phyloP scores from a whole-genome alignment of 768 basidiomycete species.

The Suillus paluster region DNA sequence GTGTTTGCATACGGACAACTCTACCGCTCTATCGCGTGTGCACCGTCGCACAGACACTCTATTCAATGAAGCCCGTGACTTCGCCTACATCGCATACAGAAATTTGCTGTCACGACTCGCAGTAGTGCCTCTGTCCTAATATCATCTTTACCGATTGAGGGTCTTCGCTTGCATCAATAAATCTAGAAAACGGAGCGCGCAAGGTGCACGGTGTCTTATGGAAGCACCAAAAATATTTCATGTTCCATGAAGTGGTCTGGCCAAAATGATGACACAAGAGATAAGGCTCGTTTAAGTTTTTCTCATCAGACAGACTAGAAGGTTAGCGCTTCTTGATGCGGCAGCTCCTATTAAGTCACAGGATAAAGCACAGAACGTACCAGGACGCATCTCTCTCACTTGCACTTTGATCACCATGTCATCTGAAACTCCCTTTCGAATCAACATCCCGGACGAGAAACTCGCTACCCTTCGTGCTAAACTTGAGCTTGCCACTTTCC shows the following conservation, averaged over 20 bases:
- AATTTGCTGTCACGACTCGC: neutral
- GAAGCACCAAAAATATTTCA: neutral
- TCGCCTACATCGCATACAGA: neutral
- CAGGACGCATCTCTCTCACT: too few species aligned
- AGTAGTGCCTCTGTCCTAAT: neutral
- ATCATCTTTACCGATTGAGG: neutral
- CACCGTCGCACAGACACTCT: neutral
- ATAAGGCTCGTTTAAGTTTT: neutral
- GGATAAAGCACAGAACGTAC: too few species aligned
- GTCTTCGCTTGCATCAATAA: neutral
- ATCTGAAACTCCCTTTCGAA: too few species aligned
- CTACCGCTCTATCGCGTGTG: constrained; percentile 45
- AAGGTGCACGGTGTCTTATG: constrained; percentile 2
- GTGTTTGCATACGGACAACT: constrained; percentile 51
- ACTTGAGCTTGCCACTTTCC: too few species aligned
- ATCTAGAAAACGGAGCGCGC: neutral
- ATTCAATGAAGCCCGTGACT: neutral
- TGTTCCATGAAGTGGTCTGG: neutral
- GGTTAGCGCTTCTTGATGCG: too few species aligned
- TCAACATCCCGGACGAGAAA: too few species aligned
- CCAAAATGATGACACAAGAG: neutral
- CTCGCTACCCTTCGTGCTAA: too few species aligned
- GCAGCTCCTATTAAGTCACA: too few species aligned
- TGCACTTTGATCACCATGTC: too few species aligned
- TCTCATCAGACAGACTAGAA: neutral